Evolutionary conservation across 345 rosid species (phyloP).

Genomic region (Boechera retrofracta): DNA sequence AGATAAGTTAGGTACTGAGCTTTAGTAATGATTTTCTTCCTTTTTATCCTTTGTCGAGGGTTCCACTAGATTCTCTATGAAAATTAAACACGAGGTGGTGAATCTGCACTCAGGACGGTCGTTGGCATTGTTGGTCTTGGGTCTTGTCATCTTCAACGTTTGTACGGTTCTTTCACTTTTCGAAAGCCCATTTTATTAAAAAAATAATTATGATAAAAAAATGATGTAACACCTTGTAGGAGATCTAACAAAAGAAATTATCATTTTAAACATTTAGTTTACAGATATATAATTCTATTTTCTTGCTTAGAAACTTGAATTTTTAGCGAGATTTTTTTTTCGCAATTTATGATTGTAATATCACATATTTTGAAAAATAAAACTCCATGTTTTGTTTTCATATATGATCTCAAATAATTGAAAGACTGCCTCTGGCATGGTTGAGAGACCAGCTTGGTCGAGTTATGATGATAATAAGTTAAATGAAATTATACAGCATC

Average conservation of each 20-base stretch:
- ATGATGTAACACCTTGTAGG: not conserved
- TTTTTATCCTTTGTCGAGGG: constrained; percentile 20
- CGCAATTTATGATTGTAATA: not conserved
- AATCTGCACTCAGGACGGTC: constrained; percentile 28
- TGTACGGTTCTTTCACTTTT: constrained; percentile 30
- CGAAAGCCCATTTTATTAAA: not conserved
- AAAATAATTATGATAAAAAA: not conserved
- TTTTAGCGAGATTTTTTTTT: not conserved
- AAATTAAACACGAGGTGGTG: constrained; percentile 37
- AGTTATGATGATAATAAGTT: not conserved
- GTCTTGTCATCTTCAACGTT: constrained; percentile 41
- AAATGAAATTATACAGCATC: constrained; percentile 19
- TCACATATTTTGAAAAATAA: not conserved
- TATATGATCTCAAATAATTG: not conserved
- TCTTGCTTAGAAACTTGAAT: not conserved
- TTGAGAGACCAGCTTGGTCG: not conserved
- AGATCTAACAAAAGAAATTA: not conserved
- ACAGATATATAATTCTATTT: not conserved
- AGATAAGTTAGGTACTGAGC: constrained; percentile 27
- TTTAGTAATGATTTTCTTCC: constrained; percentile 32
- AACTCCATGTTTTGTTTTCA: not conserved
- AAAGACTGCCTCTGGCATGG: not conserved
- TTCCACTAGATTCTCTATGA: constrained; percentile 28
- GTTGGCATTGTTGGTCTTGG: constrained; percentile 41
- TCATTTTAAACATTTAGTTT: not conserved